phyloP scores from a whole-genome alignment of 1,284 basidiomycete species.

The Austroboletus niveus region DNA sequence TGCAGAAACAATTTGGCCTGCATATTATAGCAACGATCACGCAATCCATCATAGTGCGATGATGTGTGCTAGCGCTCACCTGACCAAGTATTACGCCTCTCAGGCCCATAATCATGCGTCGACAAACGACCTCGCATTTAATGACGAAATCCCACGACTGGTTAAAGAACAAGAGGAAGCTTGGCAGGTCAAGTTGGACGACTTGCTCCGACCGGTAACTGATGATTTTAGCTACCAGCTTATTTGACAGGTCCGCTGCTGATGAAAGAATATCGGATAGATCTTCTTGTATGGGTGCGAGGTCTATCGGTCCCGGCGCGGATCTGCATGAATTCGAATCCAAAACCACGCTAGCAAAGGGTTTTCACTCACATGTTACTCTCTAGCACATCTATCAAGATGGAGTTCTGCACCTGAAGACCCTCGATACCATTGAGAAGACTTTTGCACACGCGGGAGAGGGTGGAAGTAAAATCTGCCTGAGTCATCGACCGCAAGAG shows the following conservation, averaged over 20 bases:
- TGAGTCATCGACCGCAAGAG: conserved; percentile 71
- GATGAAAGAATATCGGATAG: conserved; percentile 75
- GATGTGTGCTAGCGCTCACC: conserved; percentile 37
- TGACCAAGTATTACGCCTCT: conserved; percentile 82
- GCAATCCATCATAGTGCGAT: not conserved
- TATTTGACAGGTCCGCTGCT: conserved; percentile 82
- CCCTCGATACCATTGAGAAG: conserved; percentile 73
- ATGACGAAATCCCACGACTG: conserved; percentile 90
- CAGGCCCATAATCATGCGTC: conserved; percentile 89
- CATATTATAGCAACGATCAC: conserved; percentile 1
- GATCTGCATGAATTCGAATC: conserved; percentile 27
- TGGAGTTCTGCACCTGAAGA: conserved; percentile 62
- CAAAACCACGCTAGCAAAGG: conserved; percentile 1
- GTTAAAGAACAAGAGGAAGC: conserved; percentile 83
- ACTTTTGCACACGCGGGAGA: conserved; percentile 62
- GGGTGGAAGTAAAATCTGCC: conserved; percentile 62
- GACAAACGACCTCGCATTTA: conserved; percentile 79
- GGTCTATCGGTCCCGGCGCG: conserved; percentile 38
- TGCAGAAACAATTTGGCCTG: conserved; percentile 88
- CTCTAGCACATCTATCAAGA: conserved; percentile 63
- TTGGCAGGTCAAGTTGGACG: conserved; percentile 63
- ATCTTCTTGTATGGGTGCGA: conserved; percentile 53
- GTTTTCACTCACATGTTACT: conserved; percentile 40
- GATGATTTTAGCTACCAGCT: conserved; percentile 76
- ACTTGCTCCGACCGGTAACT: conserved; percentile 78